phyloP scores from a whole-genome alignment of 1,139 yeast species.

The Debaryomyces robertsiae region DNA sequence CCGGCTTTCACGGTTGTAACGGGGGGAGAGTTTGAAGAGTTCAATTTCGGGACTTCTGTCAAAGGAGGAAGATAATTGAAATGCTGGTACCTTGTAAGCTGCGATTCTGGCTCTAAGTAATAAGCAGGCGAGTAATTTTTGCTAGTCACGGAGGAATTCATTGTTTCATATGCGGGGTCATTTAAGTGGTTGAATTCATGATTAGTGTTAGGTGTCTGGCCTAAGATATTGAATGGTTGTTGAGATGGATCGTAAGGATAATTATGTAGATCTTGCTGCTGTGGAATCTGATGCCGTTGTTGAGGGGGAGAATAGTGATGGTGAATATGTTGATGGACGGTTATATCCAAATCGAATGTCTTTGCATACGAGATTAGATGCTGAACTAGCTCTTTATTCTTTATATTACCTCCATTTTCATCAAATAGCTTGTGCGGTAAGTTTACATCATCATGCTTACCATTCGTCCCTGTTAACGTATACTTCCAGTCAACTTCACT shows the following conservation, averaged over 20 bases:
- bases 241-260: constrained; percentile 6
- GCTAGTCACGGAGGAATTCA: constrained; percentile 5
- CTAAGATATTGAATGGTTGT: constrained; percentile 11
- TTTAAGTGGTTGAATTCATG: constrained; percentile 7
- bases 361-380: constrained; percentile 65
- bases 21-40: constrained; percentile 54
- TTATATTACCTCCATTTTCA: constrained; percentile 49
- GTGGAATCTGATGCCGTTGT: constrained; percentile 1
- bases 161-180: constrained; percentile 2
- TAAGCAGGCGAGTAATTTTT: constrained; percentile 13
- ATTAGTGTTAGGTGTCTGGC: constrained; percentile 1
- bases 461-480: constrained; percentile 22
- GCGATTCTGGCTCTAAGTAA: constrained; percentile 57
- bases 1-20: constrained; percentile 13
- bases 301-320: constrained; percentile 54
- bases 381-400: constrained; percentile 55
- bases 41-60: constrained; percentile 69
- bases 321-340: constrained; percentile 85
- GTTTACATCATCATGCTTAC: constrained; percentile 11
- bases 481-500: constrained; percentile 39
- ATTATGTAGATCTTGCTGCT: background rate
- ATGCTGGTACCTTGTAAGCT: constrained; percentile 62
- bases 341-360: constrained; percentile 57
- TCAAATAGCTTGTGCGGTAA: constrained; percentile 29
- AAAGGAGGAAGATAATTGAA: constrained; percentile 73